These are phyloP conservation scores for Moesziomyces aphidis DNA, from an alignment of 1,284 basidiomycete species.

Conservation along the genomic window DNA sequence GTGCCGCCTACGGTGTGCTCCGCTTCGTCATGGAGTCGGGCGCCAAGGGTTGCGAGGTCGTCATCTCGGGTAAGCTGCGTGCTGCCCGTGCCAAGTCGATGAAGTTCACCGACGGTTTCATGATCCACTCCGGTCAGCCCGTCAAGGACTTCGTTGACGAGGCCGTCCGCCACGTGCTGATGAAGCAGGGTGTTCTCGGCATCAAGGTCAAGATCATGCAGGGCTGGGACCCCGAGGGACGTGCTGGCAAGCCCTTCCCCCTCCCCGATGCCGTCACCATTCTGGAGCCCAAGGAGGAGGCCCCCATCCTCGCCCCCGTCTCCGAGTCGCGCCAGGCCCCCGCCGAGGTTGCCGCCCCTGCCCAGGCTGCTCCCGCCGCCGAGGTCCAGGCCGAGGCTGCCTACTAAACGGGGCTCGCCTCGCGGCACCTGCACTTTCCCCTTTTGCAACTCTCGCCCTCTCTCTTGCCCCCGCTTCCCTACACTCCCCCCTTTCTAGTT, in stretches of 20 bases:
- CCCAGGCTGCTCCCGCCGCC: constrained; percentile 48
- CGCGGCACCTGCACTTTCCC: constrained; percentile 5
- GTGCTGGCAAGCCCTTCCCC: constrained; percentile 86
- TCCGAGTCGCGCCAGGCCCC: constrained; percentile 64
- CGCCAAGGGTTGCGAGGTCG: constrained; percentile 99
- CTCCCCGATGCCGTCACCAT: constrained; percentile 96
- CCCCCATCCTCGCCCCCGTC: constrained; percentile 68
- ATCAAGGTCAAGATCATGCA: constrained; percentile 99
- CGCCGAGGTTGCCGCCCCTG: constrained; percentile 46
- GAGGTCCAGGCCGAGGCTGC: constrained; percentile 57
- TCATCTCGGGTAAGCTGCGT: constrained; percentile 99
- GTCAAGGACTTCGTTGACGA: constrained; percentile 96
- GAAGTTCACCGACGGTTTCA: constrained; percentile 99
- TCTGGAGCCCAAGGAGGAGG: constrained; percentile 80
- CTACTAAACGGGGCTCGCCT: constrained; percentile 40
- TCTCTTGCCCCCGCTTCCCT: constrained; percentile 47
- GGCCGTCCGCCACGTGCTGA: constrained; percentile 96
- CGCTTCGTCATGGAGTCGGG: constrained; percentile 99
- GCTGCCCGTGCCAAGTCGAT: constrained; percentile 99
- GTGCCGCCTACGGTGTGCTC: constrained; percentile 99
- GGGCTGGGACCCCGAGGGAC: constrained; percentile 83
- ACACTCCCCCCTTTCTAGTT: constrained; percentile 41
- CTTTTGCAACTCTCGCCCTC: constrained; percentile 45
- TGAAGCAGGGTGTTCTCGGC: constrained; percentile 98
- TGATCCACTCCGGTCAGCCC: constrained; percentile 99